Evolutionary conservation across 371 early-diverging fungal genomes (phyloP).

Genomic region (Dipsacomyces acuminosporus): DNA sequence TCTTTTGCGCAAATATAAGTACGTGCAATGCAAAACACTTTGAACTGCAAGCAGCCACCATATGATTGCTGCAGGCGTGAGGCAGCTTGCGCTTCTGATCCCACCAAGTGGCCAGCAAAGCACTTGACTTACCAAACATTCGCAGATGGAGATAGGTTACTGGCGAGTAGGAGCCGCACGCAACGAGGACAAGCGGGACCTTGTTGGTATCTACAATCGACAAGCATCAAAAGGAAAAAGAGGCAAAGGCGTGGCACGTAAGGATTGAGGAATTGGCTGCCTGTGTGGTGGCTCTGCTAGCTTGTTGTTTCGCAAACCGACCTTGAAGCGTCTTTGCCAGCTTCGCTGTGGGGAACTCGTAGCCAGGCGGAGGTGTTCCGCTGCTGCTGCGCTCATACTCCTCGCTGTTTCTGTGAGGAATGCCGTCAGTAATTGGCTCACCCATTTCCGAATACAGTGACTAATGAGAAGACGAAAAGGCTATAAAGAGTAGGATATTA

Average conservation of each 20-base stretch:
- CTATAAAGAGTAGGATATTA: no score
- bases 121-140: conserved; percentile 90
- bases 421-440: conserved; percentile 46
- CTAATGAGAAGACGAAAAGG: no score
- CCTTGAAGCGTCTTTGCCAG: conserved; percentile 41
- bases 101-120: no score
- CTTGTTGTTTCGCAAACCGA: no score
- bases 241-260: not conserved
- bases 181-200: conserved; percentile 88
- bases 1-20: conserved; percentile 1
- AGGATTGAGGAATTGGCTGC: not conserved
- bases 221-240: not conserved
- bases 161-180: conserved; percentile 96
- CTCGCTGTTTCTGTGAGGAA: conserved; percentile 21
- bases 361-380: conserved; percentile 43
- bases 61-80: no score
- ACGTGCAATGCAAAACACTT: not conserved
- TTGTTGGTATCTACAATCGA: conserved; percentile 73
- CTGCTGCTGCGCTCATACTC: conserved; percentile 16
- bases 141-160: conserved; percentile 95
- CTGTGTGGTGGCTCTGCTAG: no score
- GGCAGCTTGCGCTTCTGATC: no score
- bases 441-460: conserved; percentile 16
- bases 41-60: no score
- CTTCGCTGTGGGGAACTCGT: conserved; percentile 39